Base-by-base conservation (phyloP, 164 flowering plant genomes). In the Liquidambar formosana region DNA sequence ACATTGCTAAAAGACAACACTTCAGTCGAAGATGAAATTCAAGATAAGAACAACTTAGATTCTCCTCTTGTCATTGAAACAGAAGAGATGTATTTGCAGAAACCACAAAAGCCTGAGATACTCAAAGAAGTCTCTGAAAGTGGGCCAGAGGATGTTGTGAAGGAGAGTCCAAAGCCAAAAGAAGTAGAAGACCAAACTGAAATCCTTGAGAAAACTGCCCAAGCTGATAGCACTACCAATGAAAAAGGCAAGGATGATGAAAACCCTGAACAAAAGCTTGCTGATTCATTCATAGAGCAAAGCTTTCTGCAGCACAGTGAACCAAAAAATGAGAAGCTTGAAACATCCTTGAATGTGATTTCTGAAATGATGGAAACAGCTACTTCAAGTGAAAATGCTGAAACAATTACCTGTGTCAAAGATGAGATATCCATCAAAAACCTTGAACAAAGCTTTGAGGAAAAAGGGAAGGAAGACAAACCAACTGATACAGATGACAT, bases 301-400 rank as follows among this genome's bases (percentile, higher is more conserved):
- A 45, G 25, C 19, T 45, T 25, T 26, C 41, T 70, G 58, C 67
- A 70, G 58, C 67, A 70, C 19, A 21, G 43, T 41, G 58, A 53
- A 43, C 62, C 67, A 52, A 49, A 53, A 53, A 15, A 68, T 28
- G 57, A 68, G 57, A 60, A 68, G 19, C 57, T 61, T 61, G 72
- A 69, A 33, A 49, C 57, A 48, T 26, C 54, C 46, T 49, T 61
- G 22, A 41, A 49, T 33, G 19, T 49, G 21, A 22, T 28, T 44
- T 22, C 57, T 51, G 53, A 62, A 57, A 53, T 22, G 22, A 18
- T 52, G 27, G 19, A 43, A 14, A 26, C 41, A 12, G 53, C 21
- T 14, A 27, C 59, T 21, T 18, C n/a, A 18, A 53, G 27, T 53
- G 66, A 62, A 44, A 12, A 56, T 52, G 26, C 57, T 9, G 54